Conservation (phyloP, 306 rosid species). For the Spatholobus suberectus region DNA sequence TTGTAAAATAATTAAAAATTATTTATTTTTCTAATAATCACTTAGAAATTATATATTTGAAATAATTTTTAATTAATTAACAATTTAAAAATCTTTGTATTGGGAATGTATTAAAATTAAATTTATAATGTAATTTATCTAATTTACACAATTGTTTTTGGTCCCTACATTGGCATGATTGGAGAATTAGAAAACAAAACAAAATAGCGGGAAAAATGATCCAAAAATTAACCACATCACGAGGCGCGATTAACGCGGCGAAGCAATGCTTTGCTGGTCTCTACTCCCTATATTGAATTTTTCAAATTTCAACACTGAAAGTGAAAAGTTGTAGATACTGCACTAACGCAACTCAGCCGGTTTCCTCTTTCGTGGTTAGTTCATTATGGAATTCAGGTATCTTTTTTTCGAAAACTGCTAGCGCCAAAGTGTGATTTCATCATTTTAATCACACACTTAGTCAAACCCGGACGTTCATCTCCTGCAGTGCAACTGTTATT, state of each 20-base stretch:
- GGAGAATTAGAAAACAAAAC: neutral
- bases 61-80: no score
- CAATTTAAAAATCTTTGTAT: no score
- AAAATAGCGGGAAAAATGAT: slow-evolving; percentile 35
- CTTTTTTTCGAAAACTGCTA: slow-evolving; percentile 41
- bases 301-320: neutral
- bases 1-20: no score
- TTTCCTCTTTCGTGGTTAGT: neutral
- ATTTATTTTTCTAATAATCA: no score
- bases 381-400: neutral
- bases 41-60: no score
- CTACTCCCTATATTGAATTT: neutral
- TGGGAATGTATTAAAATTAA: no score
- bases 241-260: slow-evolving; percentile 58
- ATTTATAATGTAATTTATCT: neutral
- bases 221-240: slow-evolving; percentile 35
- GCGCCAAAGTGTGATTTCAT: slow-evolving; percentile 41
- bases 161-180: neutral
- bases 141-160: neutral
- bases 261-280: slow-evolving; percentile 16
- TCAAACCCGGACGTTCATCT: slow-evolving; percentile 33
- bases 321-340: neutral
- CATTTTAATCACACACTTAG: neutral
- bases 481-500: neutral
- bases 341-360: neutral